Conservation (phyloP, 305 asterid species). For the Solanum hybrid region DNA sequence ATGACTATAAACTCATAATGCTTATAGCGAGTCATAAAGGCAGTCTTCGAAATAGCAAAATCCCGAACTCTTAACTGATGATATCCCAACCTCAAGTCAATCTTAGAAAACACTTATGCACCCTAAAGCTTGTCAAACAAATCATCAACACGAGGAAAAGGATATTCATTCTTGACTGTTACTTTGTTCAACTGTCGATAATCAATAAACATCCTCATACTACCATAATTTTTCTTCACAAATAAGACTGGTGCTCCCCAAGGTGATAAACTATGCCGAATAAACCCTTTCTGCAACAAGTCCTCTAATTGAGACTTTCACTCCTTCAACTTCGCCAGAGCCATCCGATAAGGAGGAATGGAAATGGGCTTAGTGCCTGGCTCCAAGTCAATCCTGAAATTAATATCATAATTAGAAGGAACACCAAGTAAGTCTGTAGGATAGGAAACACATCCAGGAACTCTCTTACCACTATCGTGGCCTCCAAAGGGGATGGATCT, state of each 20-base stretch:
- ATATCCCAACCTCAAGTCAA: neutral
- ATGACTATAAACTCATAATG: neutral
- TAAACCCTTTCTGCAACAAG: neutral
- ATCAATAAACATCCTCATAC: neutral
- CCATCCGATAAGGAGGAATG: neutral
- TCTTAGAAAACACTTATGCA: neutral
- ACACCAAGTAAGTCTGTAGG: too few relatives aligned
- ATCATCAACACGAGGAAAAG: neutral
- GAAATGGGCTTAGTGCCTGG: neutral
- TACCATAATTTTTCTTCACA: neutral
- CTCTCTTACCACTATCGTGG: neutral
- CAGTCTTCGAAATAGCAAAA: neutral
- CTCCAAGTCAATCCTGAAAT: neutral
- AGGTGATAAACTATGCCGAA: too few relatives aligned
- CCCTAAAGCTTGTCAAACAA: neutral
- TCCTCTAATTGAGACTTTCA: neutral
- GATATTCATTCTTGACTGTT: neutral
- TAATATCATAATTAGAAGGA: neutral
- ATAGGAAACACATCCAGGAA: neutral
- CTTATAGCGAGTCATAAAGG: neutral
- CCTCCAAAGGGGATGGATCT: neutral
- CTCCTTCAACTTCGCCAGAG: neutral
- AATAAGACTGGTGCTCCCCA: neutral
- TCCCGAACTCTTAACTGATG: neutral
- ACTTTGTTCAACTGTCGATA: neutral